A percentile compares a stretch with the other conserved stretches of the same genome.
Conservation (phyloP, 495 filamentous ascomycete species). For the Pyrenula aspistea region DNA sequence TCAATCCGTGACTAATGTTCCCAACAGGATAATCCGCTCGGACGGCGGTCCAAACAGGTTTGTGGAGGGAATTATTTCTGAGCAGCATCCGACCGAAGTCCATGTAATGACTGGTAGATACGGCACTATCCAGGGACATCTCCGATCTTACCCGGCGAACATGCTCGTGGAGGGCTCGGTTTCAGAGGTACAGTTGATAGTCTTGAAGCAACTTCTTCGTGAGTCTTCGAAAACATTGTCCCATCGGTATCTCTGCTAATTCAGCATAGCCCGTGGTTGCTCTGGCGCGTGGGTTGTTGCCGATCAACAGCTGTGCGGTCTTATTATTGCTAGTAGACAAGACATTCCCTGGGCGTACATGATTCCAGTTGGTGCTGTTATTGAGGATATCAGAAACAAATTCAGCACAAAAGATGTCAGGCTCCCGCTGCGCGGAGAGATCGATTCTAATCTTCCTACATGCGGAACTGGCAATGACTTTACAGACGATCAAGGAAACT, state of each 20-base stretch:
- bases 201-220: background rate
- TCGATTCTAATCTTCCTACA: background rate
- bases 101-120: background rate
- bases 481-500: background rate
- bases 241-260: background rate
- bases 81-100: background rate
- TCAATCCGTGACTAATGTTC: background rate
- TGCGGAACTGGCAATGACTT: background rate
- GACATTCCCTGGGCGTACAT: conserved; percentile 1
- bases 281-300: background rate
- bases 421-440: background rate
- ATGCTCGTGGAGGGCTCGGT: background rate
- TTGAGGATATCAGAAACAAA: background rate
- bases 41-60: background rate
- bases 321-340: background rate
- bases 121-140: background rate
- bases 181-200: background rate
- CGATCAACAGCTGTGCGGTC: background rate
- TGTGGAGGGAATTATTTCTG: background rate
- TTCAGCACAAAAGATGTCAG: background rate
- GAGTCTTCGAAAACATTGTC: background rate
- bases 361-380: background rate
- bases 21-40: background rate
- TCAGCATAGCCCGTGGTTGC: background rate
- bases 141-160: background rate